Conservation (phyloP, 345 rosid species). For the Boechera retrofracta region DNA sequence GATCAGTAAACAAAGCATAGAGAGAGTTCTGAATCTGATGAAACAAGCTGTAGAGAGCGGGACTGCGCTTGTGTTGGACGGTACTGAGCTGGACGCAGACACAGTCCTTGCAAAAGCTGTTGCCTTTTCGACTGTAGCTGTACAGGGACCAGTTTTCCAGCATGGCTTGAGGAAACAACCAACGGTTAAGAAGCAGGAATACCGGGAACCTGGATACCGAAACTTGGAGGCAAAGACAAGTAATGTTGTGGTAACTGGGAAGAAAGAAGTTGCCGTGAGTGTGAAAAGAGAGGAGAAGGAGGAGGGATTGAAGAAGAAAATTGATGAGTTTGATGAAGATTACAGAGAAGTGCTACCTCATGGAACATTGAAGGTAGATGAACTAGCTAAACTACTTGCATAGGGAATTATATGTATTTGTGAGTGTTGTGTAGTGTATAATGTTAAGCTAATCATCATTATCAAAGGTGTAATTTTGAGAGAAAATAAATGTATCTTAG, state of each 20-base stretch:
- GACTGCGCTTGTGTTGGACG: conserved; percentile 61
- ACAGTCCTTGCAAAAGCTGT: conserved; percentile 58
- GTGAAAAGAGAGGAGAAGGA: conserved; percentile 43
- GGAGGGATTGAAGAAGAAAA: conserved; percentile 32
- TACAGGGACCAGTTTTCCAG: conserved; percentile 65
- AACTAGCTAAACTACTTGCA: conserved; percentile 82
- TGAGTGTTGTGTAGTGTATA: conserved; percentile 22
- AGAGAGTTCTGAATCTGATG: conserved; percentile 56
- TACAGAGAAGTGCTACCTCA: conserved; percentile 47
- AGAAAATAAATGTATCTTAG: neutral
- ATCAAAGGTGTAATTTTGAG: neutral
- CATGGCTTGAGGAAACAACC: conserved; percentile 47
- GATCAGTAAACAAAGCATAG: conserved; percentile 41
- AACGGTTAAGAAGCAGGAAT: conserved; percentile 48
- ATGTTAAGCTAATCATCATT: conserved; percentile 27
- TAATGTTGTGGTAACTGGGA: conserved; percentile 22
- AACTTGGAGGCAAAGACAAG: conserved; percentile 39
- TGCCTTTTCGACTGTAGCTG: conserved; percentile 62
- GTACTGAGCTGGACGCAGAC: conserved; percentile 64
- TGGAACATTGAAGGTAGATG: conserved; percentile 80
- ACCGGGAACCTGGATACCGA: conserved; percentile 42
- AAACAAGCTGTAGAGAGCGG: conserved; percentile 79
- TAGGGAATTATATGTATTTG: conserved; percentile 40
- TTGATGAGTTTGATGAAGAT: conserved; percentile 40
- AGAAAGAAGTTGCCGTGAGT: conserved; percentile 31